Conservation (phyloP, 2,329 filamentous ascomycete genomes). For the Dactylonectria estremocensis region DNA sequence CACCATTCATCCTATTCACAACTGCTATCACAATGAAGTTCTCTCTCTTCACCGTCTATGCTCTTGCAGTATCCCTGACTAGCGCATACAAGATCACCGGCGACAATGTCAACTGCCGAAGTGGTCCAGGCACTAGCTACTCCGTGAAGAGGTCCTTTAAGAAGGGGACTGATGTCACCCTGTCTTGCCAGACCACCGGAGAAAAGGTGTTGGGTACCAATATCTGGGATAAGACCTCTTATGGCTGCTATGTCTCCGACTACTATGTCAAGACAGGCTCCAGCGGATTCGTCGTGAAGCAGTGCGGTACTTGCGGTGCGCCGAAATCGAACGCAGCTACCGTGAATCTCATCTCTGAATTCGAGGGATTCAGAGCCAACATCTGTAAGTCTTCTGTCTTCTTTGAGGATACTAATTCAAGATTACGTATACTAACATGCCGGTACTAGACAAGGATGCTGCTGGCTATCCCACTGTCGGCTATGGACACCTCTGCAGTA, state of each 20-base stretch:
- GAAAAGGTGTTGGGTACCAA: slow-evolving; percentile 14
- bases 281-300: background rate
- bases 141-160: slow-evolving; percentile 4
- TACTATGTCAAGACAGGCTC: slow-evolving; percentile 21
- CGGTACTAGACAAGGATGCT: slow-evolving; percentile 54
- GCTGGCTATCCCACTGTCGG: slow-evolving; percentile 64
- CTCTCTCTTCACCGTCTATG: slow-evolving; percentile 1
- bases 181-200: slow-evolving; percentile 24
- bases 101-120: slow-evolving; percentile 27
- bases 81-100: slow-evolving; percentile 27
- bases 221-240: slow-evolving; percentile 28
- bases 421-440: background rate
- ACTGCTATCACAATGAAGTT: slow-evolving; percentile 15
- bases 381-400: slow-evolving; percentile 29
- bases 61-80: background rate
- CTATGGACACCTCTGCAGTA: slow-evolving; percentile 65
- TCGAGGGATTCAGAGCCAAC: slow-evolving; percentile 32
- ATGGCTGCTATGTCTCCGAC: slow-evolving; percentile 30
- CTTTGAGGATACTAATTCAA: background rate
- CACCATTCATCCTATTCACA: background rate
- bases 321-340: slow-evolving; percentile 35
- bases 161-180: slow-evolving; percentile 22
- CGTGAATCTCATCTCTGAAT: slow-evolving; percentile 28
- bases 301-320: slow-evolving; percentile 36
- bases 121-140: slow-evolving; percentile 21